Evolutionary conservation across 1,139 yeast species (phyloP), one percentile per base, ranked within the genome.

Genomic region (Geotrichum cucujoidarum): DNA sequence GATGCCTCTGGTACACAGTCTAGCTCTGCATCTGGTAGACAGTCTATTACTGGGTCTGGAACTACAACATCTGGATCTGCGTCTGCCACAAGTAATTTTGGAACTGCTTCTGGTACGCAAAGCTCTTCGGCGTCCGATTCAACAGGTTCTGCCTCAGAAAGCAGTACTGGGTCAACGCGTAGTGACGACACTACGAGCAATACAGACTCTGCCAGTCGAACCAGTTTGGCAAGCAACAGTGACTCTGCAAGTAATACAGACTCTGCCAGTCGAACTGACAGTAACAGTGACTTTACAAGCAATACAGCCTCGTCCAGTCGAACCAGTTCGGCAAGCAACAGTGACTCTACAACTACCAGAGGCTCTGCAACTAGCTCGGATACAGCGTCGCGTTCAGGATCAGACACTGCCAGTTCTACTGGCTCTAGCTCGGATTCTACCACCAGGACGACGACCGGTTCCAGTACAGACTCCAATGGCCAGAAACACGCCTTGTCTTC

Each of bases 81-180:
- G 45, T 45, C 48, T 18, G 39, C 57, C n/a, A n/a, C n/a, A n/a
- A n/a, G n/a, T n/a, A n/a, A n/a, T 7, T 51, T 45, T 2, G 49
- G 32, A 18, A 38, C 45, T 8, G 49, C 34, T 4, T 36, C 45
- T 20, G 32, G 29, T 7, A 7, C 29, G 7, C 29, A 11, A 25
- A 25, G 10, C 11, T 25, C 29, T 11, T 25, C 29, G 10, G 29
- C 10, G 29, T 25, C 29, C 11, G 11, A 11, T n/a, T n/a, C n/a
- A 7, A 25, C 29, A 25, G 29, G 29, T 11, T 25, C 29, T 8
- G 11, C 7, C 29, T 25, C 29, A 25, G 10, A 25, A 25, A 11
- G 29, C 29, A 25, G 10, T 25, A n/a, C n/a, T n/a, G n/a, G n/a
- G n/a, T n/a, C n/a, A n/a, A n/a, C n/a, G n/a, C n/a, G n/a, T n/a